A percentile compares a stretch with the other conserved stretches of the same genome.
phyloP scores from a whole-genome alignment of 495 filamentous ascomycete species.

The Xylaria curta region DNA sequence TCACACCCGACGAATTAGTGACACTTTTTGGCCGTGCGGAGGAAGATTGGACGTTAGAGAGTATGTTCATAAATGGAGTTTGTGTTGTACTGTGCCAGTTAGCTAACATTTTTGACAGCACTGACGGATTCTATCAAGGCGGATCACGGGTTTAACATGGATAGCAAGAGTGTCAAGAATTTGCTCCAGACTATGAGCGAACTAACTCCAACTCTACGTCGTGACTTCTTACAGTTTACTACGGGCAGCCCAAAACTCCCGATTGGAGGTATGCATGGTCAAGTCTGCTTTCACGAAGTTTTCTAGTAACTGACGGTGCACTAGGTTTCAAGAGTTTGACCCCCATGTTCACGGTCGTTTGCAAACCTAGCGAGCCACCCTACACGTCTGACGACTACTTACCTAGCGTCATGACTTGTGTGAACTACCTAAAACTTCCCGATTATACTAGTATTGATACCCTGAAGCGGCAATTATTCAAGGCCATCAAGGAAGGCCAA shows the following conservation, averaged over 20 bases:
- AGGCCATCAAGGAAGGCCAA: conserved; percentile 96
- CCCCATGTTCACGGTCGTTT: conserved; percentile 98
- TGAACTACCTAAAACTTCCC: conserved; percentile 98
- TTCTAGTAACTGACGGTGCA: conserved; percentile 26
- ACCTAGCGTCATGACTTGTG: conserved; percentile 99
- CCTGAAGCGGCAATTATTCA: conserved; percentile 74
- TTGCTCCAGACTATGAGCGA: conserved; percentile 96
- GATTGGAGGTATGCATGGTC: conserved; percentile 79
- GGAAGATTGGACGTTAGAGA: conserved; percentile 98
- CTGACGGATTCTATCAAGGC: conserved; percentile 99
- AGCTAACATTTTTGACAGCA: conserved; percentile 58
- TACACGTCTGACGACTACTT: conserved; percentile 96
- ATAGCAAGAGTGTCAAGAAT: conserved; percentile 95
- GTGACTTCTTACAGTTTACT: conserved; percentile 97
- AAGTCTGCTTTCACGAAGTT: conserved; percentile 3
- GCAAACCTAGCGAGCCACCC: conserved; percentile 94
- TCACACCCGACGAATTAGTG: conserved; percentile 96
- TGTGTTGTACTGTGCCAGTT: not conserved
- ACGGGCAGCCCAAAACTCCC: conserved; percentile 98
- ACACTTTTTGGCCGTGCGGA: conserved; percentile 94
- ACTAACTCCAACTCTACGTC: conserved; percentile 72
- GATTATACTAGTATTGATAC: conserved; percentile 86
- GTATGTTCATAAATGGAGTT: conserved; percentile 58
- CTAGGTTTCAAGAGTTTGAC: conserved; percentile 95
- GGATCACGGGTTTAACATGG: conserved; percentile 99